phyloP scores from a whole-genome alignment of 176 grass and related monocot genomes.

The Carex cristatella region DNA sequence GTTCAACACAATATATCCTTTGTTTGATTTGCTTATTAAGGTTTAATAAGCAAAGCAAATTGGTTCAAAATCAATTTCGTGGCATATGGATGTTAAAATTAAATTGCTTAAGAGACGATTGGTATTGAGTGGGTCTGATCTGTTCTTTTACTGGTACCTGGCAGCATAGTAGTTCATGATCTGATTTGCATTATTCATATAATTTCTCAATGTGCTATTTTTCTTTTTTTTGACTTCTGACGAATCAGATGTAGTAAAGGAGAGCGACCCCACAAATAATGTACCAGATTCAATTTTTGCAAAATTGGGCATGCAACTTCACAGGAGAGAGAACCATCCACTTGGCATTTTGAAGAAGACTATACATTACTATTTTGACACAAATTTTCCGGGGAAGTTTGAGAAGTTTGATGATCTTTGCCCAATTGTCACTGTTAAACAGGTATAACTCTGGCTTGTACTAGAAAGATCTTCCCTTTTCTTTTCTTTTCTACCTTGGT shows the following conservation, averaged over 20 bases:
- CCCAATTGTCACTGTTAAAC: conserved; percentile 77
- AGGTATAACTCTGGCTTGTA: conserved; percentile 37
- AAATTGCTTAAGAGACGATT: background rate
- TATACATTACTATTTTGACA: conserved; percentile 76
- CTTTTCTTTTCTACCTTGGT: conserved; percentile 2
- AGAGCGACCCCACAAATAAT: conserved; percentile 79
- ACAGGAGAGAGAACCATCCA: conserved; percentile 79
- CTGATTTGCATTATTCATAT: background rate
- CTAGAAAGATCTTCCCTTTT: background rate
- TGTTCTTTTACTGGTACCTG: background rate
- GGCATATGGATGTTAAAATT: background rate
- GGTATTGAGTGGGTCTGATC: background rate
- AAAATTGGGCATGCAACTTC: conserved; percentile 82
- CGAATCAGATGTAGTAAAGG: conserved; percentile 75
- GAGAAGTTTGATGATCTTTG: conserved; percentile 92
- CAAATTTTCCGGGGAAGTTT: conserved; percentile 51
- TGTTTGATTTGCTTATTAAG: background rate
- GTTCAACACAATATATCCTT: background rate
- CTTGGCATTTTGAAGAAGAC: conserved; percentile 92
- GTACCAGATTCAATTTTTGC: conserved; percentile 78
- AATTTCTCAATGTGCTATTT: background rate
- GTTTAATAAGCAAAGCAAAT: background rate
- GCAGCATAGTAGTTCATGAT: background rate
- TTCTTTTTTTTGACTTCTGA: background rate
- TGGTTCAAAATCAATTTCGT: background rate